Evolutionary conservation across 352 stramenopile genomes (phyloP).

Genomic region (Phytophthora quininea): DNA sequence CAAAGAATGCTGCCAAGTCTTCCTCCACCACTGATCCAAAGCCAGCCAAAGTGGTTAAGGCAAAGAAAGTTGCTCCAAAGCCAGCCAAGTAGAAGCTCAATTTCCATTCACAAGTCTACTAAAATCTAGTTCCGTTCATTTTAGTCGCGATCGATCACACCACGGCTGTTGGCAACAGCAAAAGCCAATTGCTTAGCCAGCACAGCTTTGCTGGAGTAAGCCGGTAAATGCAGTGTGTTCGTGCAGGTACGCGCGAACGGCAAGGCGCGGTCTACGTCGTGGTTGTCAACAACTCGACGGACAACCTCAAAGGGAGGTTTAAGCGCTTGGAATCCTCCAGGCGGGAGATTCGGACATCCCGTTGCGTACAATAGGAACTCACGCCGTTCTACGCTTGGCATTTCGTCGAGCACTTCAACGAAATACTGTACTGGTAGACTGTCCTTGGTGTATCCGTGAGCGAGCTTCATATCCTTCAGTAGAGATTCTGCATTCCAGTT

Average conservation of each 20-base stretch:
- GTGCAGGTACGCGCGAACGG: slow-evolving; percentile 88
- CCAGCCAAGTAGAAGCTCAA: slow-evolving; percentile 12
- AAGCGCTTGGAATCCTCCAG: slow-evolving; percentile 69
- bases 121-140: slow-evolving; percentile 8
- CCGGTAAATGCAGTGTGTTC: slow-evolving; percentile 85
- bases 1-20: slow-evolving; percentile 19
- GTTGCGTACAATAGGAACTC: slow-evolving; percentile 84
- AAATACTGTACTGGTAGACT: slow-evolving; percentile 74
- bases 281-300: slow-evolving; percentile 69
- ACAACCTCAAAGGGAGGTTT: slow-evolving; percentile 85
- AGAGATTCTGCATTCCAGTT: slow-evolving; percentile 71
- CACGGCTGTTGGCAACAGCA: slow-evolving; percentile 80
- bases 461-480: slow-evolving; percentile 74
- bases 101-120: slow-evolving; percentile 5
- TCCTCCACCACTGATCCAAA: slow-evolving; percentile 1
- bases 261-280: slow-evolving; percentile 76
- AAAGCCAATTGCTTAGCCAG: slow-evolving; percentile 69
- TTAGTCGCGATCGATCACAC: slow-evolving; percentile 86
- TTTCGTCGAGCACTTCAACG: slow-evolving; percentile 71
- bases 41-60: slow-evolving; percentile 13
- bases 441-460: slow-evolving; percentile 84
- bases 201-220: slow-evolving; percentile 77
- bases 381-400: slow-evolving; percentile 62
- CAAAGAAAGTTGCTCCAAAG: slow-evolving; percentile 19
- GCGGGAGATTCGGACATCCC: slow-evolving; percentile 81